Percentiles rank a stretch among this genome's conserved stretches.
phyloP scores from a whole-genome alignment of 345 rosid genomes.

The Zanthoxylum bungeanum region DNA sequence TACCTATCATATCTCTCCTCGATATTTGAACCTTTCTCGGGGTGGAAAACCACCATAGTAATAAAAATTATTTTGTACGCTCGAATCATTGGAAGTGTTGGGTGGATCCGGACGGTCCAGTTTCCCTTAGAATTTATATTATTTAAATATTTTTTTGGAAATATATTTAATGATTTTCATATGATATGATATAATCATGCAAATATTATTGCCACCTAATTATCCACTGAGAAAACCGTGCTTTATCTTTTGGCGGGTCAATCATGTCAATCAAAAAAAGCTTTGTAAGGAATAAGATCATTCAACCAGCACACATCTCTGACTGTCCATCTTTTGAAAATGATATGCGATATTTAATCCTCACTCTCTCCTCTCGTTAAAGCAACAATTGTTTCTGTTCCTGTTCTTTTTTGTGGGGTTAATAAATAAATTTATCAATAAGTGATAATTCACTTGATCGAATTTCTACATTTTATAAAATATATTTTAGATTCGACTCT shows the following conservation, averaged over 20 bases:
- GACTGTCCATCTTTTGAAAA: slow-evolving; percentile 26
- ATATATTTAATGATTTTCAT: background rate
- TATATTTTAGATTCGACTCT: no score
- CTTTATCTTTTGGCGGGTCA: slow-evolving; percentile 33
- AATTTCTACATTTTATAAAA: no score
- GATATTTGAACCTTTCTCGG: no score
- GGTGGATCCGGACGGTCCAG: slow-evolving; percentile 43
- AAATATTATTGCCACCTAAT: slow-evolving; percentile 66
- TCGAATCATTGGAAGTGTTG: slow-evolving; percentile 43
- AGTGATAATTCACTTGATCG: no score
- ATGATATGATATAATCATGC: slow-evolving; percentile 34
- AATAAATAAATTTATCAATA: no score
- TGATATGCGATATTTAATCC: slow-evolving; percentile 18
- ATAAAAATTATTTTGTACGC: no score
- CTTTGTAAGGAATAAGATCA: slow-evolving; percentile 33
- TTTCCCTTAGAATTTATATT: background rate
- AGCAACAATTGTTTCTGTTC: background rate
- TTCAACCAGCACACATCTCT: slow-evolving; percentile 33
- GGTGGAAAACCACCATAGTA: no score
- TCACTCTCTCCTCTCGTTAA: no score
- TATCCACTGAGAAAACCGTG: slow-evolving; percentile 54
- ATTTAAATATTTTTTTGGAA: background rate
- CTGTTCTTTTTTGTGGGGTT: background rate
- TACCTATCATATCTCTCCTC: no score
- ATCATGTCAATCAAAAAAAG: slow-evolving; percentile 66